Evolutionary conservation across 2,329 filamentous ascomycete species (phyloP).

Genomic region (Cryphonectria nitschkei): DNA sequence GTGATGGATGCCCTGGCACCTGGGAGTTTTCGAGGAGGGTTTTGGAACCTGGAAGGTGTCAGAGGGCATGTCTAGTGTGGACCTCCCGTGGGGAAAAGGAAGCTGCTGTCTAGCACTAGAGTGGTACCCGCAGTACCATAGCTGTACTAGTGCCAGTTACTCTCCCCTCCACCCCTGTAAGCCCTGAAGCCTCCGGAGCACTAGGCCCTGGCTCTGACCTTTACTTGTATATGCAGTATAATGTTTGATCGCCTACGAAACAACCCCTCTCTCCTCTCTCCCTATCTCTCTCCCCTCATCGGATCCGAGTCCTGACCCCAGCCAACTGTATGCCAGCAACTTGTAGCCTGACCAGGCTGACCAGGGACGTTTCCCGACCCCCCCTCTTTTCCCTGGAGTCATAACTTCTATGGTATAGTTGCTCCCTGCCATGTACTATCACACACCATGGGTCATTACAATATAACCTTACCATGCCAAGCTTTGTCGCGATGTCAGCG

Average conservation of each 20-base stretch:
- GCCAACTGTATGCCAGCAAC: background rate
- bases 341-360: background rate
- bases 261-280: background rate
- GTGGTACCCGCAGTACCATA: conserved; percentile 1
- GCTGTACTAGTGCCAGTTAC: too few relatives aligned
- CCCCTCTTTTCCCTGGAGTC: too few relatives aligned
- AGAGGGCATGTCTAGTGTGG: conserved; percentile 19
- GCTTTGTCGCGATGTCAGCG: background rate
- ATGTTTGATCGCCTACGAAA: conserved; percentile 5
- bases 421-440: background rate
- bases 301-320: conserved; percentile 4
- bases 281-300: background rate
- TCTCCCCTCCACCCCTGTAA: background rate
- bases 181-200: background rate
- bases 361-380: background rate
- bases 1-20: background rate
- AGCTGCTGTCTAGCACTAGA: background rate
- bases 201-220: conserved; percentile 10
- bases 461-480: background rate
- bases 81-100: conserved; percentile 10
- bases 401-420: too few relatives aligned
- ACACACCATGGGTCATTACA: background rate
- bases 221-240: background rate
- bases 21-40: conserved; percentile 1
- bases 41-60: conserved; percentile 18